Base-by-base conservation (phyloP, 2,329 filamentous ascomycete genomes). In the Scorias spongiosa region DNA sequence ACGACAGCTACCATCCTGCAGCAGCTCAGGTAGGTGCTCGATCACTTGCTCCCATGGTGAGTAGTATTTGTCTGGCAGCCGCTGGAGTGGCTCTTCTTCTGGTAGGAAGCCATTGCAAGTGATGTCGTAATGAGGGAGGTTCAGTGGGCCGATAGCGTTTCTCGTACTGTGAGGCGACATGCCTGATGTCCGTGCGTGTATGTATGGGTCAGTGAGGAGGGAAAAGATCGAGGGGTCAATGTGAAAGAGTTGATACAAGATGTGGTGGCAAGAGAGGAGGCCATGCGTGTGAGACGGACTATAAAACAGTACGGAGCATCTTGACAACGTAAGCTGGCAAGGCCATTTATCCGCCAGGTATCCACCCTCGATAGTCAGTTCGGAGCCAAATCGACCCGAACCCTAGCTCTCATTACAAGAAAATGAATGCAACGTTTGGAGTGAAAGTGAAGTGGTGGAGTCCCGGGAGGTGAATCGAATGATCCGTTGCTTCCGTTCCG, bases 61-160 rank as follows among this genome's bases (percentile, higher is more conserved):
- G 64, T 95, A 96, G 68, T 94, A 94, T 2, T 80, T 77, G 58
- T 94, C 82, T n/a, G 86, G 81, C 14, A 96, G 76, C 45, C 76
- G 69, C 44, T 81, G 77, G 49, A 95, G 69, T 34, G 89, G 89
- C 15, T 81, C 65, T 49, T 85, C 78, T 51, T 82, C 71, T 2
- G 89, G 87, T 42, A 96, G 75, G 65, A 96, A 96, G 55, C 89
- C 89, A 64, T 85, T 56, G 3, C 42, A 36, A 5, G 53, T 51
- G 34, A 57, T 54, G 26, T 49, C 52, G 38, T 55, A 56, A 10
- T 45, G 51, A 10, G 45, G 18, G 5, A 54, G 44, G 18, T 36
- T 15, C 5, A 36, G 11, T 15, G 12, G 32, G 4, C 32, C 32
- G 15, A 36, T 36, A 36, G 32, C 32, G 12, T 15, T 36, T 12